Evolutionary conservation across 495 filamentous ascomycete genomes (phyloP).

Genomic region (Viridothelium virens): DNA sequence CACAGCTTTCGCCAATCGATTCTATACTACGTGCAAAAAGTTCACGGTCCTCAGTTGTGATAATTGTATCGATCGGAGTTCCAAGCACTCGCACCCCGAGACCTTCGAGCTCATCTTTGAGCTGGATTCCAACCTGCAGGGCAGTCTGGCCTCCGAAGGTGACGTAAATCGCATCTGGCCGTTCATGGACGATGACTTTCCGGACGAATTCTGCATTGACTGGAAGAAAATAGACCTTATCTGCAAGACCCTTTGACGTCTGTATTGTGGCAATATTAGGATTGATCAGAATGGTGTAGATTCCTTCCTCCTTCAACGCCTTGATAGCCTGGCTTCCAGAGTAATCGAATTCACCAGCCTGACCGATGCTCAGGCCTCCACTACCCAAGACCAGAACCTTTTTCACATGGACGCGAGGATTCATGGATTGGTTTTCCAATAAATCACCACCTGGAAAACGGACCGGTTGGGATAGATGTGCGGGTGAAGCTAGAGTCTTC

Average conservation of each 20-base stretch:
- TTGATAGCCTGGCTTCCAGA: constrained; percentile 91
- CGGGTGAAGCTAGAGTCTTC: constrained; percentile 51
- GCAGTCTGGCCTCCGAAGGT: constrained; percentile 97
- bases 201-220: constrained; percentile 93
- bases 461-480: constrained; percentile 60
- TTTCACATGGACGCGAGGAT: constrained; percentile 77
- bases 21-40: constrained; percentile 97
- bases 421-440: constrained; percentile 63
- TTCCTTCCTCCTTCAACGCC: constrained; percentile 95
- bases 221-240: constrained; percentile 98
- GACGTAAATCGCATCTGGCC: constrained; percentile 92
- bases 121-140: constrained; percentile 85
- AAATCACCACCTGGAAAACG: constrained; percentile 75
- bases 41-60: constrained; percentile 96
- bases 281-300: constrained; percentile 93
- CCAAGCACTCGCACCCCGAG: constrained; percentile 90
- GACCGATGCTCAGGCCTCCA: constrained; percentile 90
- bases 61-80: constrained; percentile 95
- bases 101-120: constrained; percentile 88
- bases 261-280: constrained; percentile 99
- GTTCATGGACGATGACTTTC: constrained; percentile 92
- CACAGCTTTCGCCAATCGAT: constrained; percentile 94
- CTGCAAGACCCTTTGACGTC: constrained; percentile 88
- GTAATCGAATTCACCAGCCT: constrained; percentile 97
- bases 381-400: constrained; percentile 91